Evolutionary conservation across 2,329 filamentous ascomycete genomes (phyloP), one percentile per base, ranked within the genome.

Genomic region (Claviceps africana): DNA sequence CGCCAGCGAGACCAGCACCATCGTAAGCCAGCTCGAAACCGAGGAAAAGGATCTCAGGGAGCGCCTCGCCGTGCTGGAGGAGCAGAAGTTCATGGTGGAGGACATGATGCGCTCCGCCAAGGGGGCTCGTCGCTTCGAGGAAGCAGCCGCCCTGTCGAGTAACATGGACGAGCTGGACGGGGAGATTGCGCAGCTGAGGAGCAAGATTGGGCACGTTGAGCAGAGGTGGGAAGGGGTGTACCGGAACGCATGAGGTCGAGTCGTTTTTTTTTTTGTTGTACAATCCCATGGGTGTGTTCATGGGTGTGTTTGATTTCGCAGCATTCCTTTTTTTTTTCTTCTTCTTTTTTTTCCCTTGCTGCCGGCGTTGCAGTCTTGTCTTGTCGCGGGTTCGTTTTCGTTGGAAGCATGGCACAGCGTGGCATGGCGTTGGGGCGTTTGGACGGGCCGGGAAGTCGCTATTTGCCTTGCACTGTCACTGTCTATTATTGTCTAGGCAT

Each of bases 71-170:
- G 83, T 96, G 7, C 74, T 96, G 1, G 88, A 95, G 65, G 90
- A 96, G 68, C 90, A 96, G 65, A 85, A 83, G 57, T 95, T 94
- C 67, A 81, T 95, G 68, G 88, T 96, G 0, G 81, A 83, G 39
- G 82, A 87, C 59, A 95, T 95, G 88, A 80, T 95, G 45, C 79
- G 79, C 8, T 80, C 83, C 55, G 88, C 89, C 0, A 84, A 83
- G 47, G 83, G 82, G 43, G 79, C 85, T 11, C 74, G 87, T 30
- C 82, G 87, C 54, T 94, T 95, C 58, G 90, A 95, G 61, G 90
- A 96, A 66, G 86, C 94, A 2, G 79, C 81, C 52, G 87, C 86
- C 11, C 70, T 96, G 53, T 82, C 82, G 4, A 76, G 83, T 53
- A 95, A 95, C 59, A 70, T 88, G 30, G 87, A 93, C 53, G 90